Base-by-base conservation (phyloP, 768 basidiomycete species). In the Strobilomyces echinocephalus region DNA sequence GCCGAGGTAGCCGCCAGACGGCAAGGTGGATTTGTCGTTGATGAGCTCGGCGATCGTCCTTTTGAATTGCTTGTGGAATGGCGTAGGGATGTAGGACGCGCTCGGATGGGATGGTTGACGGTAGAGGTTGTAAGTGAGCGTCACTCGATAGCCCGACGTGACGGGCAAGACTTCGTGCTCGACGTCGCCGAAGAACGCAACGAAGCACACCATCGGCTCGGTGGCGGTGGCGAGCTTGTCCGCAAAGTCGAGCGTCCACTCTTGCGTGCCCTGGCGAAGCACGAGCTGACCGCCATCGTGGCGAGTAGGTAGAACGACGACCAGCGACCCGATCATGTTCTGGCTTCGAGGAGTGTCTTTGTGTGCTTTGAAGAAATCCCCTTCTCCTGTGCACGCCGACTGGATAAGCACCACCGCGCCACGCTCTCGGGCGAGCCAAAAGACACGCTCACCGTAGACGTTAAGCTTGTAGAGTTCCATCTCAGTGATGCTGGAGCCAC, bases 271-370 rank as follows among this genome's bases (percentile, higher is more conserved):
- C 0, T 56, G 26, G 11, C 49, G 49, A 16, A 60, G 60, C 6
- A 52, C 52, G 15, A 61, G 21, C 36, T 60, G 55, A 12, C 60
- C 58, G 1, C 58, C 51, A 15, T 52, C 49, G 39, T 60, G 58
- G 0, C 58, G 20, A 1, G 75, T 75, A 15, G 80, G 80, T 44
- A 79, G 72, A n/a, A 77, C 70, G 33, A 81, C 57, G 1, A 81
- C 74, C 9, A 84, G 71, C 1, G 80, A 80, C 1, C 76, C 80
- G 38, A 83, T 75, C 74, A 81, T 80, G 26, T 60, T 58, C 8
- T 69, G 18, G 1, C 46, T 35, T 1, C 65, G 8, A 65, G 76
- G 78, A 0, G 79, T 79, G n/a, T 59, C 57, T 11, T 55, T 46
- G 36, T 59, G 53, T 2, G 52, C 46, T 39, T 60, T 59, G 51